Conservation (phyloP, 2,329 filamentous ascomycete species). For the Aaosphaeria pasadenensis region DNA sequence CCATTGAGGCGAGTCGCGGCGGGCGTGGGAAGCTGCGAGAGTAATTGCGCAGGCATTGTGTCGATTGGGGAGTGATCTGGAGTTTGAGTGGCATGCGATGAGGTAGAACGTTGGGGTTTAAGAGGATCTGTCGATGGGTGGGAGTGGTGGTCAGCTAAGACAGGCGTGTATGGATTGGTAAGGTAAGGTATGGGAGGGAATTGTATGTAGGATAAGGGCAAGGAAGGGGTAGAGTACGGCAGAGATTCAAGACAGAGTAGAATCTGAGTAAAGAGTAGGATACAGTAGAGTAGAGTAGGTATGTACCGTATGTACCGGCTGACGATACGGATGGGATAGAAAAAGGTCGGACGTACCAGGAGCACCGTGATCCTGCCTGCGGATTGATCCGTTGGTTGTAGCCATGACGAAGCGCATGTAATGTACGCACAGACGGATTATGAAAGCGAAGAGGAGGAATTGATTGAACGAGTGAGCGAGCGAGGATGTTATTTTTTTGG, state of each 20-base stretch:
- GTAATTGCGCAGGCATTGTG: conserved; percentile 25
- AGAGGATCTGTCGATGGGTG: conserved; percentile 13
- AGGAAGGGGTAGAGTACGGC: too few species aligned
- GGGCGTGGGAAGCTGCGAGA: conserved; percentile 15
- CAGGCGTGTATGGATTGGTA: too few species aligned
- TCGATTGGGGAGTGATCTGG: conserved; percentile 26
- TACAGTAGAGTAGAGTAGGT: too few species aligned
- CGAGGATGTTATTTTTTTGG: too few species aligned
- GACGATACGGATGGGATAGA: neutral
- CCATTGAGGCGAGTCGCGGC: conserved; percentile 7
- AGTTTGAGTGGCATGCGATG: conserved; percentile 23
- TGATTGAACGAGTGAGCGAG: neutral
- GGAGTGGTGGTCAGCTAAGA: too few species aligned
- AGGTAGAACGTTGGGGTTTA: conserved; percentile 15
- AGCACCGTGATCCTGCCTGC: conserved; percentile 17
- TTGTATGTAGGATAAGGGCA: too few species aligned
- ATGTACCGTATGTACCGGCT: neutral
- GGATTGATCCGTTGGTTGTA: conserved; percentile 19
- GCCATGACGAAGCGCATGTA: conserved; percentile 12
- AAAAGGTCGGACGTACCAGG: conserved; percentile 12
- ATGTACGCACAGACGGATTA: neutral
- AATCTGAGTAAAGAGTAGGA: too few species aligned
- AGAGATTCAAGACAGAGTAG: neutral
- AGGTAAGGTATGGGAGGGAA: too few species aligned
- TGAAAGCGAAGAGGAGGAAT: neutral